phyloP scores from a whole-genome alignment of 1,284 basidiomycete species.

The Sphagnurus paluster region DNA sequence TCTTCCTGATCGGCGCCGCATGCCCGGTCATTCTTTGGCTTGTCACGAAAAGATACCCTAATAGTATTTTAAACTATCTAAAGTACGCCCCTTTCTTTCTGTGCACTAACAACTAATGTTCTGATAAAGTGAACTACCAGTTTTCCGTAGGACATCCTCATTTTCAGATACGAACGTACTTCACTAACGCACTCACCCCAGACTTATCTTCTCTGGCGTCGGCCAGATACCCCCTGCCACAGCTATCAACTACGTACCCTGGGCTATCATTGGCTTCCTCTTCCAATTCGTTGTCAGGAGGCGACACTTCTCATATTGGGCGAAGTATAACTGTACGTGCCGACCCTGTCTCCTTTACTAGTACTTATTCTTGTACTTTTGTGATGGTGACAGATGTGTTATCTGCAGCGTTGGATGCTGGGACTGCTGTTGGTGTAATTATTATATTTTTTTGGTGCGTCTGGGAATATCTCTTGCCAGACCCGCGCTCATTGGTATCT shows the following conservation, averaged over 20 bases:
- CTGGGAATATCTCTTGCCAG: neutral
- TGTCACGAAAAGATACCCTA: conserved; percentile 41
- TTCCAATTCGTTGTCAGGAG: conserved; percentile 54
- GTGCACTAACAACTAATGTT: neutral
- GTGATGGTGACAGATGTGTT: conserved; percentile 45
- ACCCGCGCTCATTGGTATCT: neutral
- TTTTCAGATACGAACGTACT: neutral
- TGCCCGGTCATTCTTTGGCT: conserved; percentile 47
- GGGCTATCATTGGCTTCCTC: conserved; percentile 57
- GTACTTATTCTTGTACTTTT: conserved; percentile 1
- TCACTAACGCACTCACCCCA: conserved; percentile 13
- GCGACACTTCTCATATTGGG: conserved; percentile 56
- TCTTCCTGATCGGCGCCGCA: conserved; percentile 53
- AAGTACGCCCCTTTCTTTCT: conserved; percentile 33
- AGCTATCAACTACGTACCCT: conserved; percentile 60
- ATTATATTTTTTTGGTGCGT: conserved; percentile 51
- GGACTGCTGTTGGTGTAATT: conserved; percentile 47
- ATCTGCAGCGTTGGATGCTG: conserved; percentile 52
- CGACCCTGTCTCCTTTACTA: neutral
- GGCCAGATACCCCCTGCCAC: conserved; percentile 55
- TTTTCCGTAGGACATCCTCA: conserved; percentile 34
- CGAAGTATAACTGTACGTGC: conserved; percentile 56
- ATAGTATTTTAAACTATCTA: conserved; percentile 44
- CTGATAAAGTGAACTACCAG: conserved; percentile 19
- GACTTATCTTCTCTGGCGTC: conserved; percentile 53